Evolutionary conservation across 148 eudicot genomes (phyloP).

Genomic region (Hydrangea macrophylla): DNA sequence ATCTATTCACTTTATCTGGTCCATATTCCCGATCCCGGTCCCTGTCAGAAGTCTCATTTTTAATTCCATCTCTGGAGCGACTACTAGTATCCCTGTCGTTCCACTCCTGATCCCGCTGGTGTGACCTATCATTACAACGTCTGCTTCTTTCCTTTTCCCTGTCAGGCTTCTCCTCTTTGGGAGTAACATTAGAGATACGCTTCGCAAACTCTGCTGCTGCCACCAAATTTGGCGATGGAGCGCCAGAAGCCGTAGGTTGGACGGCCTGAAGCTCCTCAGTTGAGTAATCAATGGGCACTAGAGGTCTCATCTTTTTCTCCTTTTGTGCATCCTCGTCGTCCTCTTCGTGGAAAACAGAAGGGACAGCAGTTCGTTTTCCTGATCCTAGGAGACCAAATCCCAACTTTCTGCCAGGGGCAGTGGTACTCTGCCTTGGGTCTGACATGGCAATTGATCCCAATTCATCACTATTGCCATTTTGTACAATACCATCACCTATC

Average conservation of each 20-base stretch:
- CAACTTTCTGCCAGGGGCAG: slow-evolving; percentile 58
- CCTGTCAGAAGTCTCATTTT: slow-evolving; percentile 22
- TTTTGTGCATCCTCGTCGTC: slow-evolving; percentile 92
- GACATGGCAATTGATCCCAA: slow-evolving; percentile 30
- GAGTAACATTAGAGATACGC: slow-evolving; percentile 37
- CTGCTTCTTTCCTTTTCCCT: slow-evolving; percentile 41
- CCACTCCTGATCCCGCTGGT: slow-evolving; percentile 33
- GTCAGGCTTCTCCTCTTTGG: slow-evolving; percentile 52
- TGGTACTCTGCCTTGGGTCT: slow-evolving; percentile 43
- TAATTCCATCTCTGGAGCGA: slow-evolving; percentile 28
- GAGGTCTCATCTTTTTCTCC: slow-evolving; percentile 95
- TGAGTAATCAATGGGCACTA: slow-evolving; percentile 94
- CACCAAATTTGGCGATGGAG: slow-evolving; percentile 44
- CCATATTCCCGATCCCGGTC: slow-evolving; percentile 29
- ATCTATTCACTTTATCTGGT: slow-evolving; percentile 23
- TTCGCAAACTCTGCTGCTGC: slow-evolving; percentile 68
- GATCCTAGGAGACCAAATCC: slow-evolving; percentile 87
- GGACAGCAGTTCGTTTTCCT: slow-evolving; percentile 85
- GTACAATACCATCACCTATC: slow-evolving; percentile 44
- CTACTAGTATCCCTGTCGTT: slow-evolving; percentile 25
- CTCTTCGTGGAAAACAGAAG: slow-evolving; percentile 82
- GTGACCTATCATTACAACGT: slow-evolving; percentile 42
- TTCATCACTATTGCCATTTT: slow-evolving; percentile 67
- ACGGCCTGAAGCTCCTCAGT: slow-evolving; percentile 79
- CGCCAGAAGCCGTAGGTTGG: slow-evolving; percentile 39